Base-by-base conservation (phyloP, 768 basidiomycete genomes). In the Hemileccinum rubropunctum region DNA sequence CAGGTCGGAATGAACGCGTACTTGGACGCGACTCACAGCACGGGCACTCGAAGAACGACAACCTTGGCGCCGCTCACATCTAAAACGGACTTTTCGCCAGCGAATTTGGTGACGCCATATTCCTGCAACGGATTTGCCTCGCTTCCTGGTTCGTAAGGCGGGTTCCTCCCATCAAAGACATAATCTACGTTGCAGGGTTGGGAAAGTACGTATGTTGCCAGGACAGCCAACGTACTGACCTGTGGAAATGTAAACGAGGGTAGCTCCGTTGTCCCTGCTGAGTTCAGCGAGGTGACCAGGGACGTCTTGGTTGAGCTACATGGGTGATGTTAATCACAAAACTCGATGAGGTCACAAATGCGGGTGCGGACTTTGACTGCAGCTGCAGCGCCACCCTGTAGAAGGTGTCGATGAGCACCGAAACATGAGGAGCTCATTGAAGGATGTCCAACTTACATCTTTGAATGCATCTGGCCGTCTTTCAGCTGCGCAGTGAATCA, bases 401-500 rank as follows among this genome's bases (percentile, higher is more conserved):
- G 13, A n/a, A 40, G 11, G 30, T 10, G 30, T 30, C 14, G 17
- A 18, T n/a, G 17, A 2, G 6, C 7, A 30, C 11, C 9, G 9
- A 2, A 30, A 30, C 28, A 8, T 30, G 28, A 12, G 28, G 28
- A 30, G 9, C 28, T 45, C 13, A 41, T 26, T 20, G 15, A 20
- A 48, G n/a, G 39, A 42, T 18, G 33, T 2, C 8, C 8, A 8
- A 45, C 77, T 43, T 54, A 89, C 93, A 73, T 87, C 88, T 67
- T 95, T 91, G 48, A 92, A 94, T 12, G 91, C 88, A 63, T 98
- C 94, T 5, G 95, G 93, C 38, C 94, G 75, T 53, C 95, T 73
- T 70, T 98, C 95, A 2, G 95, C 95, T 13, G 95, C 95, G 61
- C 94, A 97, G 63, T 98, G 95, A 14, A 98, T 83, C 34, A 98